Base-by-base conservation (phyloP, 2,329 filamentous ascomycete species). In the Beauveria australis region DNA sequence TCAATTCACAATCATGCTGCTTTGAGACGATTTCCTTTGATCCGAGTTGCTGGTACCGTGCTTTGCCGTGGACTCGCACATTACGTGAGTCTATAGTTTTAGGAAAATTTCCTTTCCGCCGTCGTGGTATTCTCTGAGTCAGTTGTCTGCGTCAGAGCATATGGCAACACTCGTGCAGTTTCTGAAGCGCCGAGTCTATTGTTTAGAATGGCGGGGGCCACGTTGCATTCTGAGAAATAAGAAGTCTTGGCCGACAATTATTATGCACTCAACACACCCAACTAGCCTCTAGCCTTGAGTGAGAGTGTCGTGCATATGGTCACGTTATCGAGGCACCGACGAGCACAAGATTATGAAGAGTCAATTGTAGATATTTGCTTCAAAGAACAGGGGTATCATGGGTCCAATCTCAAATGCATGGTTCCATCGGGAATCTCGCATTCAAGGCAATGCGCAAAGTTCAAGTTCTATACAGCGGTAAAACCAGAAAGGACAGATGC, bases 311-410 rank as follows among this genome's bases (percentile, higher is more conserved):
- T 33, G 30, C 30, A 33, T 12, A 12, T 16, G 19, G 18, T 43
- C 40, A 26, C 22, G 18, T 24, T 28, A 22, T 4, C 18, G 22
- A 28, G 16, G 16, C 24, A 47, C 6, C 19, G 44, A 12, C 9
- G 10, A 26, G 1, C 26, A 5, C 40, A 43, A 9, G 8, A 33
- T 33, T 5, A 33, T 33, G 30, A 33, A 14, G 12, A 12, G 30
- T 33, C 30, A 33, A 33, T 33, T 33, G 14, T 33, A 14, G 30
- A 33, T 33, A 33, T 33, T 33, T 33, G 30, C 30, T 33, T 33
- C 10, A 33, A 33, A 33, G 30, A 33, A 33, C 4, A 33, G 56
- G 55, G 55, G 55, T 59, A 59, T 59, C 44, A 59, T 51, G 37
- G 47, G 28, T 59, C 55, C 47, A 37, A 52, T 44, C 56, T 52